Conservation (phyloP, 805 yeast genomes). For the Saturnispora ahearnii region DNA sequence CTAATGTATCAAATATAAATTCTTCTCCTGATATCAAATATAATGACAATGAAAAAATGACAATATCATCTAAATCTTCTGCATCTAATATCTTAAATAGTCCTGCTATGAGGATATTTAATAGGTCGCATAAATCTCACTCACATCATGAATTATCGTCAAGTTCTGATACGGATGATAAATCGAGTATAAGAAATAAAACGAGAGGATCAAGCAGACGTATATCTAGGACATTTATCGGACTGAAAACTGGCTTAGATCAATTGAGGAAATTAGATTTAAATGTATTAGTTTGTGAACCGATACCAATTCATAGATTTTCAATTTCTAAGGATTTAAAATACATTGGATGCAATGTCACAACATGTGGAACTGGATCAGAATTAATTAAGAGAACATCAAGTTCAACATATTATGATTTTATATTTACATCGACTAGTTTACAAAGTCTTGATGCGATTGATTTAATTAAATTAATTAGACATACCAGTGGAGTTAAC, state of each 20-base stretch:
- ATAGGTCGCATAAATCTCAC: conserved; percentile 14
- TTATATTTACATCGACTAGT: conserved; percentile 68
- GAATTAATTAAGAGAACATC: conserved; percentile 76
- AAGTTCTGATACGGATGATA: conserved; percentile 64
- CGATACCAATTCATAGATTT: conserved; percentile 73
- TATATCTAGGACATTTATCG: conserved; percentile 10
- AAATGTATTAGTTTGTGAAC: conserved; percentile 77
- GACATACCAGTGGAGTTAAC: conserved; percentile 69
- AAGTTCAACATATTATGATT: conserved; percentile 74
- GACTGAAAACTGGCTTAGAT: conserved; percentile 14
- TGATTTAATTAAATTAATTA: conserved; percentile 70
- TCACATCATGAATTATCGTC: conserved; percentile 36
- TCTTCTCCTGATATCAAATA: conserved; percentile 18
- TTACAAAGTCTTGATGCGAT: conserved; percentile 58
- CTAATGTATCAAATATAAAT: conserved; percentile 8
- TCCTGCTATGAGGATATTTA: conserved; percentile 22
- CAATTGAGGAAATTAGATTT: conserved; percentile 23
- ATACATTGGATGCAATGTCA: conserved; percentile 69
- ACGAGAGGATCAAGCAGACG: background rate
- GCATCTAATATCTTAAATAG: conserved; percentile 4
- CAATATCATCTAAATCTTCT: background rate
- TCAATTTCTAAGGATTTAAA: conserved; percentile 56
- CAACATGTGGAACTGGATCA: conserved; percentile 68
- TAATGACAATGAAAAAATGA: background rate
- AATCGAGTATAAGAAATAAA: conserved; percentile 9